Evolutionary conservation across 1,284 basidiomycete genomes (phyloP), one percentile per base, ranked within the genome.

Genomic region (Meripilus lineatus): DNA sequence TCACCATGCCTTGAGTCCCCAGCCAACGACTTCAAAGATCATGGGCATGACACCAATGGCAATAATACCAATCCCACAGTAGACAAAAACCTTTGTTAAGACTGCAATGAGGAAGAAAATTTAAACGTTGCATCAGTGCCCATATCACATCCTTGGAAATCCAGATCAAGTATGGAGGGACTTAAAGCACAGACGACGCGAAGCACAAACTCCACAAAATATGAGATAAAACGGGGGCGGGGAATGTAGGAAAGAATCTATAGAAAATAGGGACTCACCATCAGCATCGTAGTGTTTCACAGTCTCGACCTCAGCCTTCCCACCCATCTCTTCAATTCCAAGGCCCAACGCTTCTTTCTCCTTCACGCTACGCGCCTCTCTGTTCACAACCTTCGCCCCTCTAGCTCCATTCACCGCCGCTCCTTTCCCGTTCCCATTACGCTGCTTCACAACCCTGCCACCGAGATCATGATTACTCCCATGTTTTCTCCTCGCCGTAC

Each of bases 21-120:
- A 84, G 1, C 79, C 88, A 3, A 89, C 53, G 5, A 77, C 42
- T 54, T 84, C 79, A 56, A 92, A 93, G 55, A 81, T 62, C 14
- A 82, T 61, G 0, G 89, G 89, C 24, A 84, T 66, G 1, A 70
- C 61, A 46, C 83, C 79, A 4, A 69, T 65, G 0, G 83, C 78
- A 14, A 93, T 61, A 21, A 88, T 60, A 0, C 79, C 90, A 48
- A 96, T 94, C 0, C 91, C 92, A 40, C 77, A 75, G 59, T 96
- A 97, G 3, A 95, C 93, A 38, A 92, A 80, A 3, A 94, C 85
- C 67, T 94, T 95, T 23, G 93, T 94, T 50, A 94, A 65, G 6
- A 95, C 91, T 92, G 50, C 11, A 39, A 42, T 28, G 46, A 5
- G n/a, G 37, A 30, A n/a, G n/a, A n/a, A n/a, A n/a, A n/a, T n/a